A percentile compares a stretch with the other conserved stretches of the same genome.
These are phyloP conservation scores for Pistacia atlantica DNA, from an alignment of 345 rosid species.

Conservation along the genomic window DNA sequence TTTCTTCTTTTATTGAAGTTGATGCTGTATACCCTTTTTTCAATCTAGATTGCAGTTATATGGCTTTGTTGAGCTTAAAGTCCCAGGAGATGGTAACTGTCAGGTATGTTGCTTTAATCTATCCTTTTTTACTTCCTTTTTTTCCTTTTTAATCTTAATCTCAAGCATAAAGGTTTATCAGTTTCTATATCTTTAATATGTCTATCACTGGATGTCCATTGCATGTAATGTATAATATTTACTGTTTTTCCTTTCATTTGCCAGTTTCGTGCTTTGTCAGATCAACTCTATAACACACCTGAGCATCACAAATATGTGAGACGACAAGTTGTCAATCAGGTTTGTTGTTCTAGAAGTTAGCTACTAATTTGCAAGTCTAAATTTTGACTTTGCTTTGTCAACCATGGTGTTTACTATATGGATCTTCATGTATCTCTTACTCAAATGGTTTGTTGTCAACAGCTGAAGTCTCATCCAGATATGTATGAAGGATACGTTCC, in stretches of 20 bases:
- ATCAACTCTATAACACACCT: slow-evolving; percentile 61
- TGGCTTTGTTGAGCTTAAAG: slow-evolving; percentile 60
- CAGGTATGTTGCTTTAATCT: slow-evolving; percentile 45
- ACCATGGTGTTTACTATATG: not conserved
- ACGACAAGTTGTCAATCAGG: slow-evolving; percentile 64
- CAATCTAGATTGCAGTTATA: slow-evolving; percentile 52
- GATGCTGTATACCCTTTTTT: not conserved
- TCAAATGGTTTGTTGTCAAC: slow-evolving; percentile 24
- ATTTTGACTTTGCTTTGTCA: not conserved
- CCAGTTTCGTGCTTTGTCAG: slow-evolving; percentile 82
- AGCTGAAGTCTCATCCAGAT: slow-evolving; percentile 69
- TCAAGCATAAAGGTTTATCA: not conserved
- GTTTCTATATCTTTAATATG: not conserved
- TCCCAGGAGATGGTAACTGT: slow-evolving; percentile 84
- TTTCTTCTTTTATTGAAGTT: not conserved
- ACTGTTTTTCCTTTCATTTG: slow-evolving; percentile 16
- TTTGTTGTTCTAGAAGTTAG: slow-evolving; percentile 29
- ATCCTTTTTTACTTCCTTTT: not conserved
- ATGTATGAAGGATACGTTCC: slow-evolving; percentile 80
- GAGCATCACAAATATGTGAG: slow-evolving; percentile 67
- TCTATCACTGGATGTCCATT: not conserved
- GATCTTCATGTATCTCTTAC: slow-evolving; percentile 15
- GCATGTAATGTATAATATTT: not conserved
- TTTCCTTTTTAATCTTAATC: not conserved
- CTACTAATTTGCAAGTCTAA: not conserved